Evolutionary conservation across 2,329 filamentous ascomycete species (phyloP), one percentile per base, ranked within the genome.

Genomic region (Penicillium nordicum): DNA sequence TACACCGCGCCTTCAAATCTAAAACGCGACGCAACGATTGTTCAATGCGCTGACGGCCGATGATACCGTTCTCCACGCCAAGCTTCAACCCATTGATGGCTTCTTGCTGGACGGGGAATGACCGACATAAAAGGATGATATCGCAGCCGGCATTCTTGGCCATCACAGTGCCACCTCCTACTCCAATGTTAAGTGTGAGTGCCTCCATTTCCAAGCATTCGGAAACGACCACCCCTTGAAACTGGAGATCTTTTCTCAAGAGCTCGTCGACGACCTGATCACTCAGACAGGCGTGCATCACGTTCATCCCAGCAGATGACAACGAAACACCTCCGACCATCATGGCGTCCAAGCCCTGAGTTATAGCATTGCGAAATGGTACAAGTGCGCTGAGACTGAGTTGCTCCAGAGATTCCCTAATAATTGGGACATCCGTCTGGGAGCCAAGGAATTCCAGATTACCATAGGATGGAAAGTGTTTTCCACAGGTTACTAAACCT

Each of bases 201-300:
- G 92, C 92, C 69, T 97, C 92, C 93, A 97, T 97, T 72, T 97
- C 93, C 8, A 97, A 78, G 63, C 93, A 97, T 70, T 97, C 93
- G 0, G 92, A 97, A 48, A 97, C 91, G 25, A 94, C 92, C 2
- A 97, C 92, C 1, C 93, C 93, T 48, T 90, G 84, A 66, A 97
- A 97, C 2, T 89, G 88, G 25, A 97, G 82, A 63, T 97, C 92
- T 57, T 88, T 88, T n/a, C 93, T 84, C 4, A 97, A 79, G 23
- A 97, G 77, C 57, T 94, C 91, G 68, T 96, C 90, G 3, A 97
- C 92, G 1, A 97, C 91, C 72, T 96, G 91, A 64, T 97, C 89
- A 0, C 90, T 95, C 3, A 97, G 79, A 71, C 91, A 97, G 30
- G 93, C 93, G 72, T 97, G 93, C 82, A 95, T 95, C 47, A 96